Base-by-base conservation (phyloP, 345 rosid species). In the Eucalyptus cladocalyx region DNA sequence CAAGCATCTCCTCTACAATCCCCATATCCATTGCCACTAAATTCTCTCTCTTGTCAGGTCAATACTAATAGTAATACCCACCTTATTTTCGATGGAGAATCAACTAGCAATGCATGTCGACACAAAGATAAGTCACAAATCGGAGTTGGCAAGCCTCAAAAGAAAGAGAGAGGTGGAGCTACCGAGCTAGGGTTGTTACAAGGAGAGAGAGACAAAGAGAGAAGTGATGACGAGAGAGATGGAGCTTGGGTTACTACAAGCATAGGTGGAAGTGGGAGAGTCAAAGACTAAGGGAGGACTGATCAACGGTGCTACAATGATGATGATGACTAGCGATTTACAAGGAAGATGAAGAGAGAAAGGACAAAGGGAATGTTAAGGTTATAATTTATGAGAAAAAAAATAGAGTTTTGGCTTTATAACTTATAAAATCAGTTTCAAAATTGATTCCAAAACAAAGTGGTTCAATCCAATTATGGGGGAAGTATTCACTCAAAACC, bases 401-500 rank as follows among this genome's bases (percentile, higher is more conserved):
- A 19, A 19, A 11, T 60, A 11, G 16, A 16, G 16, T 28, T 26
- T 60, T 60, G 32, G 32, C 16, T 60, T 28, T 60, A 11, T 60
- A 30, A 6, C 69, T 60, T 60, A 28, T 60, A 60, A 28, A 60
- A 28, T 5, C 8, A 7, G 4, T 28, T 60, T 4, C 16, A 12
- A 60, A 60, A 60, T 2, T 4, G 4, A 13, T 60, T 60, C 16
- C 16, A 60, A 28, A 60, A 60, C 32, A 60, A 28, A 13, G 32
- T 13, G 17, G 16, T 60, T 7, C 16, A 4, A 6, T 60, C 69
- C 17, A 3, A 28, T 60, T 60, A 0, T 5, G 0, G 17, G n/a
- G 8, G 6, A 30, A 15, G 32, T 60, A 26, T 60, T 60, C 69
- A 60, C 69, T 60, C 32, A 11, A 13, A 60, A 60, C 16, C 17